phyloP scores from a whole-genome alignment of 2,329 filamentous ascomycete genomes.

The Penicillium vulpinum region DNA sequence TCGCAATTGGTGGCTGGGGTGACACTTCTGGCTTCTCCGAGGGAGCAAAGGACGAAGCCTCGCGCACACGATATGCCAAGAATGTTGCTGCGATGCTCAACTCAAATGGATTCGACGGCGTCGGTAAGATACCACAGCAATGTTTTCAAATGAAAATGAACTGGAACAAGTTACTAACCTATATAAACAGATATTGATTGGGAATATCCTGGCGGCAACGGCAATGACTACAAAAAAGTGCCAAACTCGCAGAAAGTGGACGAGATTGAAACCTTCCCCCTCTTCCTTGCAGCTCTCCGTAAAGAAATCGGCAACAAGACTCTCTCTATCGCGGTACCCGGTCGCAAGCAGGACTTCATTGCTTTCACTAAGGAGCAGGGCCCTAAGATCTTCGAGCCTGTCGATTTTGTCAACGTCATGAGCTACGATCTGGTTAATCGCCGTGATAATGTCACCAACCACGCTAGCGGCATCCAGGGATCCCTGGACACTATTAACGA shows the following conservation, averaged over 20 bases:
- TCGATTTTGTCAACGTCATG: slow-evolving; percentile 72
- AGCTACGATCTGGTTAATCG: slow-evolving; percentile 72
- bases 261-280: slow-evolving; percentile 64
- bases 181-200: slow-evolving; percentile 62
- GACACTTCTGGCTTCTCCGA: slow-evolving; percentile 63
- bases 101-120: slow-evolving; percentile 64
- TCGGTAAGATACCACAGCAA: slow-evolving; percentile 44
- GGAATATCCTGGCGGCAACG: slow-evolving; percentile 65
- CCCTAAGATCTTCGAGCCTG: slow-evolving; percentile 58
- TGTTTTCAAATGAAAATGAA: not conserved
- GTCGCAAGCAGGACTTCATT: slow-evolving; percentile 64
- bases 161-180: slow-evolving; percentile 14
- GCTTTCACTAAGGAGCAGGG: slow-evolving; percentile 61
- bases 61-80: slow-evolving; percentile 60
- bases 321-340: slow-evolving; percentile 68
- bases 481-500: slow-evolving; percentile 58
- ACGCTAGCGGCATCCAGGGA: slow-evolving; percentile 63
- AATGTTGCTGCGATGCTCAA: slow-evolving; percentile 66
- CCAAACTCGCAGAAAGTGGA: slow-evolving; percentile 60
- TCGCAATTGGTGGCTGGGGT: slow-evolving; percentile 76
- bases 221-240: slow-evolving; percentile 64
- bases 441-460: slow-evolving; percentile 62
- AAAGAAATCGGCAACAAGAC: slow-evolving; percentile 60
- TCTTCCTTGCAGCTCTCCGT: slow-evolving; percentile 61
- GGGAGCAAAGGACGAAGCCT: slow-evolving; percentile 54